A percentile compares a stretch with the other conserved stretches of the same genome.
Conservation (phyloP, 2,329 filamentous ascomycete genomes). For the Penicillium verrucosum region DNA sequence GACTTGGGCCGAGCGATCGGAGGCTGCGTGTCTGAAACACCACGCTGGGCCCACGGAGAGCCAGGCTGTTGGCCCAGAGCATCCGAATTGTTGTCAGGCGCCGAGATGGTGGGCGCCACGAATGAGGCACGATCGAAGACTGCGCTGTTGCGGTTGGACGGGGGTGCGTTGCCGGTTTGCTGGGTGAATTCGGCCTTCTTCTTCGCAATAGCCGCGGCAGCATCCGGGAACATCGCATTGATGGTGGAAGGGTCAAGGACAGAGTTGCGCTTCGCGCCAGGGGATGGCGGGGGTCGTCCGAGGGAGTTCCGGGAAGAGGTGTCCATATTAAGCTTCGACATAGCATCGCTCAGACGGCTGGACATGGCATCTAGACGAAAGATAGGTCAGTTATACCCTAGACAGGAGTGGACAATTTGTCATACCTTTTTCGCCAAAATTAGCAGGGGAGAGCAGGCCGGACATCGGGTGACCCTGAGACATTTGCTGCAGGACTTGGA, state of each 20-base stretch:
- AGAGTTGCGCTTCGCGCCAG: constrained; percentile 84
- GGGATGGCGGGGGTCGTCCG: constrained; percentile 72
- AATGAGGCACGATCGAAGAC: constrained; percentile 72
- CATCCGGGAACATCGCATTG: constrained; percentile 98
- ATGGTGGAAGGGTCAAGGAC: constrained; percentile 91
- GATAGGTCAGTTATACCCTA: constrained; percentile 9
- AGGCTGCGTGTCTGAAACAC: constrained; percentile 47
- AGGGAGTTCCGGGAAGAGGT: constrained; percentile 77
- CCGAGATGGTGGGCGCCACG: constrained; percentile 70
- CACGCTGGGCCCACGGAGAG: constrained; percentile 72
- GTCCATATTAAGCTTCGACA: constrained; percentile 90
- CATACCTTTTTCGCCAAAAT: constrained; percentile 87
- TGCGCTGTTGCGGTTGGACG: constrained; percentile 89
- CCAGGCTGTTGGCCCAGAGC: constrained; percentile 62
- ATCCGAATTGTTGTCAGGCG: constrained; percentile 60
- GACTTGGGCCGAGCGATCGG: constrained; percentile 69
- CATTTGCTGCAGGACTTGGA: constrained; percentile 98
- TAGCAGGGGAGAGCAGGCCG: constrained; percentile 86
- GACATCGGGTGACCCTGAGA: constrained; percentile 98
- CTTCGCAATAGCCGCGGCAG: constrained; percentile 94
- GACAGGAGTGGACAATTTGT: constrained; percentile 4
- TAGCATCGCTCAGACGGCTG: constrained; percentile 89
- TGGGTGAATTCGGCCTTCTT: constrained; percentile 98
- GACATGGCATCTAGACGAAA: constrained; percentile 80
- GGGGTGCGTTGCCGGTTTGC: constrained; percentile 82